A percentile compares a stretch with the other conserved stretches of the same genome.
These are phyloP conservation scores for Suillus subalutaceus DNA, from an alignment of 768 basidiomycete species.

Conservation along the genomic window DNA sequence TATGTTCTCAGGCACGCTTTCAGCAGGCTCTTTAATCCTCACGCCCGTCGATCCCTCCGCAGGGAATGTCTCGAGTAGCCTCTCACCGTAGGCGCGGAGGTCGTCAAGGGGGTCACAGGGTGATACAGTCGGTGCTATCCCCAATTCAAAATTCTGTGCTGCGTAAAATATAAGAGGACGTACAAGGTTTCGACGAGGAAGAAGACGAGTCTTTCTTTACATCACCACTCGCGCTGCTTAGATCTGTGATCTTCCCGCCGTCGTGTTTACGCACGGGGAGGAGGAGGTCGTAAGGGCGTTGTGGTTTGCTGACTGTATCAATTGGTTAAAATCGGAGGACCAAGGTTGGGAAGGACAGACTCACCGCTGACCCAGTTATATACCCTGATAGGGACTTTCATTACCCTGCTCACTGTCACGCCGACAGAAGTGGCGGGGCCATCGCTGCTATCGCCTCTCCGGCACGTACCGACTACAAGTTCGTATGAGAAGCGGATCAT, in stretches of 20 bases:
- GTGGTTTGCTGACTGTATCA: slow-evolving; percentile 50
- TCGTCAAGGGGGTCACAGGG: slow-evolving; percentile 43
- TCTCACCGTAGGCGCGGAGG: slow-evolving; percentile 54
- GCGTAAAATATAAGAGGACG: slow-evolving; percentile 11
- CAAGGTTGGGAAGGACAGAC: slow-evolving; percentile 20
- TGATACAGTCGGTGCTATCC: slow-evolving; percentile 7
- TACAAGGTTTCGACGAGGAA: slow-evolving; percentile 15
- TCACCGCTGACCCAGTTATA: slow-evolving; percentile 86
- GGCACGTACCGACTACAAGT: slow-evolving; percentile 85
- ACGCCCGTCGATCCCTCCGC: slow-evolving; percentile 31
- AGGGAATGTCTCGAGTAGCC: slow-evolving; percentile 51
- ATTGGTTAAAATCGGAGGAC: neutral
- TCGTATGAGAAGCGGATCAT: slow-evolving; percentile 87
- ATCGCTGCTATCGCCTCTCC: slow-evolving; percentile 46
- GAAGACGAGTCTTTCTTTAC: neutral
- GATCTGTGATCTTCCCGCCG: neutral
- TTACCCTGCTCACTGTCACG: slow-evolving; percentile 68
- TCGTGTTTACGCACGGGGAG: slow-evolving; percentile 63
- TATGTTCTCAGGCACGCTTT: slow-evolving; percentile 25
- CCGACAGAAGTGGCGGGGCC: slow-evolving; percentile 36
- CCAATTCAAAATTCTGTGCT: slow-evolving; percentile 7
- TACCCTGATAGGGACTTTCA: slow-evolving; percentile 90
- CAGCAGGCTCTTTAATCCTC: slow-evolving; percentile 29
- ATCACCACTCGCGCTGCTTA: neutral
- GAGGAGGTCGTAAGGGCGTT: slow-evolving; percentile 78